Evolutionary conservation across 2,329 filamentous ascomycete genomes (phyloP).

Genomic region (Botryotinia calthae): DNA sequence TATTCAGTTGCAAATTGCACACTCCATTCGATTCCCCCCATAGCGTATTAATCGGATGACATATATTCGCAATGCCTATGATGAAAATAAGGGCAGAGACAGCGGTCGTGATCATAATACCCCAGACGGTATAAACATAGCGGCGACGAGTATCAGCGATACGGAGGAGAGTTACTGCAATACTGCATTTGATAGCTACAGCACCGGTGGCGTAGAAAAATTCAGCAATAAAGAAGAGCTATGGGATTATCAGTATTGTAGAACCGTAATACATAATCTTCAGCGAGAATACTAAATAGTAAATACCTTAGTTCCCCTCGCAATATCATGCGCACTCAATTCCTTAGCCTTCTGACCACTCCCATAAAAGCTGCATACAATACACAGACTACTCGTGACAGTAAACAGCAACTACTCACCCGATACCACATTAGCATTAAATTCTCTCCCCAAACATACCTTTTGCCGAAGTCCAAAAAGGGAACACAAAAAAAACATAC

Average conservation of each 20-base stretch:
- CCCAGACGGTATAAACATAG: slow-evolving; percentile 35
- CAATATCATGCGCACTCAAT: slow-evolving; percentile 25
- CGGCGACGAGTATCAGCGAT: slow-evolving; percentile 37
- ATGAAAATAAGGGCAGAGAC: slow-evolving; percentile 37
- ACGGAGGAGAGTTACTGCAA: slow-evolving; percentile 38
- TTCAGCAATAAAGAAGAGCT: slow-evolving; percentile 42
- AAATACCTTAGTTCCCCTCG: slow-evolving; percentile 31
- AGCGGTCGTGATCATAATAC: slow-evolving; percentile 30
- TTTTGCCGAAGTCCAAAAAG: not conserved
- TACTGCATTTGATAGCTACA: slow-evolving; percentile 36
- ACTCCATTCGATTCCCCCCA: slow-evolving; percentile 36
- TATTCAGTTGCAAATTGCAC: slow-evolving; percentile 37
- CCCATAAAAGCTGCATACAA: slow-evolving; percentile 35
- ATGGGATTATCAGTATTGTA: slow-evolving; percentile 22
- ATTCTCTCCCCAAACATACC: not conserved
- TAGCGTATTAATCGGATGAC: slow-evolving; percentile 37
- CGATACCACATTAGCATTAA: not conserved
- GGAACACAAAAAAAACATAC: slow-evolving; percentile 23
- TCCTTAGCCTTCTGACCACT: slow-evolving; percentile 31
- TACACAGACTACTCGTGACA: slow-evolving; percentile 25
- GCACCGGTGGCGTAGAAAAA: slow-evolving; percentile 42
- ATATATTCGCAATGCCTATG: slow-evolving; percentile 36
- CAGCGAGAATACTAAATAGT: not conserved
- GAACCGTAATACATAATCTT: not conserved
- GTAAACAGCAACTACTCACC: slow-evolving; percentile 8